These are phyloP conservation scores for Aspergillus sp. DNA, from an alignment of 2,329 filamentous ascomycete species.

Conservation along the genomic window DNA sequence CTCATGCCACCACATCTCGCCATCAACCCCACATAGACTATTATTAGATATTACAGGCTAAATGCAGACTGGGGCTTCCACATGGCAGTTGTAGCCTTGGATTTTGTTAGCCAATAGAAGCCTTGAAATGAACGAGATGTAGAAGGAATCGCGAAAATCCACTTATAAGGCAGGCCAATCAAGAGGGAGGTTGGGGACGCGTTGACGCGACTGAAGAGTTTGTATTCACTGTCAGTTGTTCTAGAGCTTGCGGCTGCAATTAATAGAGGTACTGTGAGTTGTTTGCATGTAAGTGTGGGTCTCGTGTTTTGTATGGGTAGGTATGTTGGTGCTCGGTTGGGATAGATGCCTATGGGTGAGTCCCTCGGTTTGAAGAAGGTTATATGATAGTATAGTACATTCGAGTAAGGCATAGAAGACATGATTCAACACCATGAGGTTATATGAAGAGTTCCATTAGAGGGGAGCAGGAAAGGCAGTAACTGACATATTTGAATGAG, in stretches of 20 bases:
- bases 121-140: not conserved
- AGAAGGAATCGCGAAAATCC: slow-evolving; percentile 1
- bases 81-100: not conserved
- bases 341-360: too few relatives aligned
- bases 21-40: too few relatives aligned
- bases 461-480: too few relatives aligned
- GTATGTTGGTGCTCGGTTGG: too few relatives aligned
- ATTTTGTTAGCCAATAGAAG: not conserved
- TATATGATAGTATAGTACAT: too few relatives aligned
- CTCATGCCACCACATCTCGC: not conserved
- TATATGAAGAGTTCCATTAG: too few relatives aligned
- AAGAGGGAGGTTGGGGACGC: not conserved
- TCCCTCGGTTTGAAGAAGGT: too few relatives aligned
- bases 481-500: too few relatives aligned
- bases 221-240: not conserved
- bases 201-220: not conserved
- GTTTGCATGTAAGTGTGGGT: too few relatives aligned
- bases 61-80: not conserved
- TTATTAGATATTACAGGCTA: not conserved
- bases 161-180: slow-evolving; percentile 1
- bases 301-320: too few relatives aligned
- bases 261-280: not conserved
- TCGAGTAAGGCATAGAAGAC: too few relatives aligned
- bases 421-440: too few relatives aligned
- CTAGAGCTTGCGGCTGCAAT: not conserved